These are phyloP conservation scores for Rhizopogon vesiculosus DNA, from an alignment of 768 basidiomycete species.

Conservation along the genomic window DNA sequence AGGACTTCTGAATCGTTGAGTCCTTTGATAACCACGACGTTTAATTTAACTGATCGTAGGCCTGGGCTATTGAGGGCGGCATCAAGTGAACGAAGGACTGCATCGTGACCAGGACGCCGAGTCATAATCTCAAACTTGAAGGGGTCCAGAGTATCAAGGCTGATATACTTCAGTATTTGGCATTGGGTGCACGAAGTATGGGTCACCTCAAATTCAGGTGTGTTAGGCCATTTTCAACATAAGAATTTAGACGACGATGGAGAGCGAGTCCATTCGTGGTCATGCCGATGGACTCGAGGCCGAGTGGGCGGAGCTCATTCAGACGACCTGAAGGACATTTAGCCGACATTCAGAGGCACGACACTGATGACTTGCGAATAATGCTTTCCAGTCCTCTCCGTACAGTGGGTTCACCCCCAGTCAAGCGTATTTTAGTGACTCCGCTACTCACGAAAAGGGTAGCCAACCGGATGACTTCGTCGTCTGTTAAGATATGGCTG, in stretches of 20 bases:
- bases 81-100: constrained; percentile 65
- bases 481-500: constrained; percentile 65
- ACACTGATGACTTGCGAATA: constrained; percentile 43
- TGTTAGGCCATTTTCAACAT: constrained; percentile 70
- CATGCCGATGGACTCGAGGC: constrained; percentile 77
- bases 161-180: constrained; percentile 21
- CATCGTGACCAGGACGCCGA: constrained; percentile 69
- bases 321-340: constrained; percentile 43
- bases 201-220: constrained; percentile 64
- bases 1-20: constrained; percentile 79
- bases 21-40: constrained; percentile 78
- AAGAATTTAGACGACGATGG: constrained; percentile 62
- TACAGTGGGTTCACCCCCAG: constrained; percentile 86
- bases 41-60: constrained; percentile 70
- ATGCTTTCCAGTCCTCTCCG: constrained; percentile 70
- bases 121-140: constrained; percentile 89
- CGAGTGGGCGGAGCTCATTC: constrained; percentile 53
- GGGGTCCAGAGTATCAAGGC: constrained; percentile 81
- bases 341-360: constrained; percentile 1
- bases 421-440: constrained; percentile 83
- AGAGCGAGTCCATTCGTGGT: constrained; percentile 81
- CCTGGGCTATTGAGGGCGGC: constrained; percentile 48
- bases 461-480: constrained; percentile 71
- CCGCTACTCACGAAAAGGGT: constrained; percentile 76
- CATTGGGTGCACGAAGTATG: neutral